Conservation (phyloP, 140 eudicot species). For the Artemisia princeps region DNA sequence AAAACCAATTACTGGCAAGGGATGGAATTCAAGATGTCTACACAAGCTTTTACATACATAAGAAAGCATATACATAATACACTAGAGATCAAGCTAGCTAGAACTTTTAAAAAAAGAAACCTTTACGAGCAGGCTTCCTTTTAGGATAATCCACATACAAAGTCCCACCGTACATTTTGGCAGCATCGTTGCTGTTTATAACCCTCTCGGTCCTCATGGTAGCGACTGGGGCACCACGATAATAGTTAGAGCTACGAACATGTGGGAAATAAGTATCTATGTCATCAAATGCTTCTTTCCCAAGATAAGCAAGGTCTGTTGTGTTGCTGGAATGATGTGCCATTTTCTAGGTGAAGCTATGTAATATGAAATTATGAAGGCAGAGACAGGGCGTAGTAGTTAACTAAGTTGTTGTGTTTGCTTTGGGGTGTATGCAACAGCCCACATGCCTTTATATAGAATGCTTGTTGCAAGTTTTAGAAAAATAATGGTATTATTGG, state of each 20-base stretch:
- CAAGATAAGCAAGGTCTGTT: slow-evolving; percentile 17
- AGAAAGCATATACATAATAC: not conserved
- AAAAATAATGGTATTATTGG: not conserved
- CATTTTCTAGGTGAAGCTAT: slow-evolving; percentile 13
- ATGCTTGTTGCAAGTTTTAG: not conserved
- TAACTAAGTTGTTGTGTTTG: slow-evolving; percentile 18
- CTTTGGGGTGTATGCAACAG: slow-evolving; percentile 8
- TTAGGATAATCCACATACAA: slow-evolving; percentile 26
- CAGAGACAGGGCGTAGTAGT: not conserved
- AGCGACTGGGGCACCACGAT: slow-evolving; percentile 10
- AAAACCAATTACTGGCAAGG: slow-evolving; percentile 30
- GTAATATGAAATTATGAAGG: not conserved
- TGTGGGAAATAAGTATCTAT: not conserved
- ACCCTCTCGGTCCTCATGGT: slow-evolving; percentile 21
- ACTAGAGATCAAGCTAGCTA: not conserved
- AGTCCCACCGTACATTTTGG: slow-evolving; percentile 26
- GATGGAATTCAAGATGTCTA: slow-evolving; percentile 25
- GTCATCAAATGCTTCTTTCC: slow-evolving; percentile 17
- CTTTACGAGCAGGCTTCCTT: slow-evolving; percentile 29
- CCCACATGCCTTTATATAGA: not conserved
- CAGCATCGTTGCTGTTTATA: slow-evolving; percentile 21
- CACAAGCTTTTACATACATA: not conserved
- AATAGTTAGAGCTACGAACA: not conserved
- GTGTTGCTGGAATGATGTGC: slow-evolving; percentile 11
- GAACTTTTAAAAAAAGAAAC: slow-evolving; percentile 14